Percentiles rank a stretch among this genome's conserved stretches.
phyloP scores from a whole-genome alignment of 2,329 filamentous ascomycete species.

The Penicillium crustosum region DNA sequence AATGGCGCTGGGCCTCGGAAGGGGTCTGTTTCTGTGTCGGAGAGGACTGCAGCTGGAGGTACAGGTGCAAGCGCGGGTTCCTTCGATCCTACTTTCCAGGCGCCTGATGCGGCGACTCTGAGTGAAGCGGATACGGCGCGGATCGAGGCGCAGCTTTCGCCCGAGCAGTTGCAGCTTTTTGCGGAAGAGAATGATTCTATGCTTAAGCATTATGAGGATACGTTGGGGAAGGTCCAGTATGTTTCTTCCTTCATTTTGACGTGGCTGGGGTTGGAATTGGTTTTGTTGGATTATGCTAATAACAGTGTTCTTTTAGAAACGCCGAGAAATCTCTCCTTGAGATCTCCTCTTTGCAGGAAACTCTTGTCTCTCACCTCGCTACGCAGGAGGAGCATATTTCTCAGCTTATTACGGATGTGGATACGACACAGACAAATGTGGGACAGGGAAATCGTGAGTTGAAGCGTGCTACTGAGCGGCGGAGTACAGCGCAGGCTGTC shows the following conservation, averaged over 20 bases:
- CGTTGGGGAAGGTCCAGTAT: slow-evolving; percentile 90
- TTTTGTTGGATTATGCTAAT: slow-evolving; percentile 4
- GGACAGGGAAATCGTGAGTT: slow-evolving; percentile 87
- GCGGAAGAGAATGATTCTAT: slow-evolving; percentile 90
- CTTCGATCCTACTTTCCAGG: slow-evolving; percentile 15
- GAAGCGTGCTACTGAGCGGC: slow-evolving; percentile 72
- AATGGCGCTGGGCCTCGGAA: neutral
- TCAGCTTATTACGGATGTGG: slow-evolving; percentile 80
- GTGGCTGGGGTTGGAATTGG: neutral
- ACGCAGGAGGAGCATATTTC: slow-evolving; percentile 87
- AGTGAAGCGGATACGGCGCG: slow-evolving; percentile 37
- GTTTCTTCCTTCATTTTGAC: slow-evolving; percentile 36
- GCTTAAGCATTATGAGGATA: slow-evolving; percentile 89
- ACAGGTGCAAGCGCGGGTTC: neutral
- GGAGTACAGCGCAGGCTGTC: slow-evolving; percentile 72
- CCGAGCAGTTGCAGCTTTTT: slow-evolving; percentile 89
- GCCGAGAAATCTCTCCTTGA: slow-evolving; percentile 89
- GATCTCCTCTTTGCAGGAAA: slow-evolving; percentile 87
- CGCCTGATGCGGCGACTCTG: slow-evolving; percentile 29
- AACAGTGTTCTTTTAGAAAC: slow-evolving; percentile 54
- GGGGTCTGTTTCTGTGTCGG: neutral
- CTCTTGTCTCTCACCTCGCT: slow-evolving; percentile 80
- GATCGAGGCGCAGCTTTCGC: slow-evolving; percentile 63
- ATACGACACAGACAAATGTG: slow-evolving; percentile 80
- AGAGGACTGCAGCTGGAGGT: neutral